A percentile compares a stretch with the other conserved stretches of the same genome.
Evolutionary conservation across 257 asterid genomes (phyloP).

Genomic region (Oldenlandia corymbosa): DNA sequence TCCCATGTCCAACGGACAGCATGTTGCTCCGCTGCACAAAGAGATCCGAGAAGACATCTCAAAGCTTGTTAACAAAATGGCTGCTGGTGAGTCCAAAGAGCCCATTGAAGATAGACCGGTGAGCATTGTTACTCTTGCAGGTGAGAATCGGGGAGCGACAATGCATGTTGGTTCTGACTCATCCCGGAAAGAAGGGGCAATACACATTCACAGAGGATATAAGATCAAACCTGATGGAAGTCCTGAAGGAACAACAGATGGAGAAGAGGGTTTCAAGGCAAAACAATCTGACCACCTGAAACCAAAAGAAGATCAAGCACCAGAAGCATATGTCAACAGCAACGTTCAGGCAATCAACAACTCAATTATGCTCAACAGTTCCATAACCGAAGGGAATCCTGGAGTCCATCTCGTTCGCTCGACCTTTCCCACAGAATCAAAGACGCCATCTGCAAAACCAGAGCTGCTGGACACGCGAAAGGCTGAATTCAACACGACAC

Average conservation of each 20-base stretch:
- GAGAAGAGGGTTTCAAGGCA: conserved; percentile 33
- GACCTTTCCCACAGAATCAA: conserved; percentile 27
- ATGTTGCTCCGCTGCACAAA: conserved; percentile 28
- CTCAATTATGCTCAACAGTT: conserved; percentile 58
- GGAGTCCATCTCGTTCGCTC: conserved; percentile 57
- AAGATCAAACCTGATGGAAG: conserved; percentile 43
- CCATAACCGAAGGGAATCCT: conserved; percentile 52
- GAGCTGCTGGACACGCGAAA: conserved; percentile 27
- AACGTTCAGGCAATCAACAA: conserved; percentile 76
- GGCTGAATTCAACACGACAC: conserved; percentile 39
- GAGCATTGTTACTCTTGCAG: conserved; percentile 76
- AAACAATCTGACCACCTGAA: conserved; percentile 24
- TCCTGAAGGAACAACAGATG: conserved; percentile 41
- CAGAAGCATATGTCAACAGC: conserved; percentile 56
- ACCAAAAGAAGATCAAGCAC: conserved; percentile 32
- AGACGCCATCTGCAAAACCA: conserved; percentile 18
- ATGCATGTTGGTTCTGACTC: conserved; percentile 66
- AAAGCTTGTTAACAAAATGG: conserved; percentile 27
- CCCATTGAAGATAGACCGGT: conserved; percentile 32
- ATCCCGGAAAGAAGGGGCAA: conserved; percentile 29
- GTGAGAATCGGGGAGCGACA: conserved; percentile 85
- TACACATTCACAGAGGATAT: conserved; percentile 72
- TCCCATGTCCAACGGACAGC: conserved; percentile 29
- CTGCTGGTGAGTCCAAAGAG: conserved; percentile 26
- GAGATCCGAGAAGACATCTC: conserved; percentile 41